A percentile compares a stretch with the other conserved stretches of the same genome.
These are phyloP conservation scores for Hypoxylon lenormandii DNA, from an alignment of 495 filamentous ascomycete species.

Conservation along the genomic window DNA sequence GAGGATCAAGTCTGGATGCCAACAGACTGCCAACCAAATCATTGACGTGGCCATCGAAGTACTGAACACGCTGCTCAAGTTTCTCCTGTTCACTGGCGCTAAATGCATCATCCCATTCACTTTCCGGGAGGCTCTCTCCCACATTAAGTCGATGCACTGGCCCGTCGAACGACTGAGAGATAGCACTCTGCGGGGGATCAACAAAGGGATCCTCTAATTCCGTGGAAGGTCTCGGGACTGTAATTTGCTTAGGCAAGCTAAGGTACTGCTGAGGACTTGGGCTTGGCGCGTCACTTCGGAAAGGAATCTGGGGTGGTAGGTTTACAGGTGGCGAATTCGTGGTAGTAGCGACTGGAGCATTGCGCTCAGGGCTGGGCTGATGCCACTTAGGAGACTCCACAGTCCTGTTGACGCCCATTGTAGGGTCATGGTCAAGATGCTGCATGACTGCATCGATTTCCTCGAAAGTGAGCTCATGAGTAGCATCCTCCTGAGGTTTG, in stretches of 20 bases:
- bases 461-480: conserved; percentile 71
- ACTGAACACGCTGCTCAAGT: conserved; percentile 75
- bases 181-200: conserved; percentile 54
- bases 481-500: conserved; percentile 32
- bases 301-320: conserved; percentile 66
- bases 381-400: conserved; percentile 62
- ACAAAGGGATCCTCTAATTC: conserved; percentile 64
- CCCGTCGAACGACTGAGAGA: conserved; percentile 60
- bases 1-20: conserved; percentile 76
- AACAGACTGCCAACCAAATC: conserved; percentile 83
- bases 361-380: conserved; percentile 56
- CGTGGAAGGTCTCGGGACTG: conserved; percentile 52
- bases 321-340: conserved; percentile 67
- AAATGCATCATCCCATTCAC: conserved; percentile 91
- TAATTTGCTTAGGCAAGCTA: conserved; percentile 49
- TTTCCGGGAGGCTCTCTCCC: conserved; percentile 73
- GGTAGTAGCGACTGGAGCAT: conserved; percentile 52
- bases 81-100: conserved; percentile 85
- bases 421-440: conserved; percentile 75
- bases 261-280: conserved; percentile 75
- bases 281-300: conserved; percentile 78
- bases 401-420: conserved; percentile 75
- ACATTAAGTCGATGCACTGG: conserved; percentile 75
- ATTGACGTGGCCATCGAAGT: conserved; percentile 90
- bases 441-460: conserved; percentile 90